A percentile compares a stretch with the other conserved stretches of the same genome.
Evolutionary conservation across 75 land plant genomes (phyloP).

Genomic region (Pseudotsuga menziesii): DNA sequence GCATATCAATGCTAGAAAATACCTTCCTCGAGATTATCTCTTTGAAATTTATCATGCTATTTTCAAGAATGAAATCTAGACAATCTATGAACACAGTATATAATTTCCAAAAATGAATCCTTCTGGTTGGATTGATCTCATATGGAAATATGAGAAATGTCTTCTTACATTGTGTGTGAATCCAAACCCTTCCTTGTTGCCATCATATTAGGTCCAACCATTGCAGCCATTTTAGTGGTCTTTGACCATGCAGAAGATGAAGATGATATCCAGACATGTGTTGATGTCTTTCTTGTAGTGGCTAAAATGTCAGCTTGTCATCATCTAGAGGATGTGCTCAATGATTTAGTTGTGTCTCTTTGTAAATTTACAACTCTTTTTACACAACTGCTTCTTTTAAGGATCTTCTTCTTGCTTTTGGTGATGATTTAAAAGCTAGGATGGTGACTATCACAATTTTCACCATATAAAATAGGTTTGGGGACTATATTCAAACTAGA

Average conservation of each 20-base stretch:
- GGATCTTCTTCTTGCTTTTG: constrained; percentile 67
- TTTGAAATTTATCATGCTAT: constrained; percentile 27
- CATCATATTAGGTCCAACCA: constrained; percentile 43
- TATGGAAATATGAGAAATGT: constrained; percentile 18
- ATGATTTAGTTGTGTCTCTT: constrained; percentile 76
- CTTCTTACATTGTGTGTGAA: constrained; percentile 31
- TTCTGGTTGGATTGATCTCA: constrained; percentile 36
- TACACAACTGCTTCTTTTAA: constrained; percentile 50
- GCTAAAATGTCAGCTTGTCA: constrained; percentile 79
- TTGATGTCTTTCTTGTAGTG: constrained; percentile 30
- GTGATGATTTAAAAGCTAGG: constrained; percentile 70
- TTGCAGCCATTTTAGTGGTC: constrained; percentile 40
- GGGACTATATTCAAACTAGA: constrained; percentile 69
- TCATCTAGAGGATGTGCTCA: constrained; percentile 76
- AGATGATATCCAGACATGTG: constrained; percentile 9
- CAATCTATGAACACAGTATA: constrained; percentile 31
- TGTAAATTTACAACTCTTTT: constrained; percentile 77
- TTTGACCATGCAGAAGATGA: constrained; percentile 33
- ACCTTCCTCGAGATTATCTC: constrained; percentile 37
- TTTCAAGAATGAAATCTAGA: constrained; percentile 33
- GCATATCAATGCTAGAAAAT: constrained; percentile 26
- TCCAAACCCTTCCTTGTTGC: constrained; percentile 35
- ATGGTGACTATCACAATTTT: constrained; percentile 79
- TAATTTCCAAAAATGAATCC: constrained; percentile 30
- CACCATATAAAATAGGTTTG: constrained; percentile 75